phyloP scores from a whole-genome alignment of 352 stramenopile genomes.

The Globisporangium canariense region DNA sequence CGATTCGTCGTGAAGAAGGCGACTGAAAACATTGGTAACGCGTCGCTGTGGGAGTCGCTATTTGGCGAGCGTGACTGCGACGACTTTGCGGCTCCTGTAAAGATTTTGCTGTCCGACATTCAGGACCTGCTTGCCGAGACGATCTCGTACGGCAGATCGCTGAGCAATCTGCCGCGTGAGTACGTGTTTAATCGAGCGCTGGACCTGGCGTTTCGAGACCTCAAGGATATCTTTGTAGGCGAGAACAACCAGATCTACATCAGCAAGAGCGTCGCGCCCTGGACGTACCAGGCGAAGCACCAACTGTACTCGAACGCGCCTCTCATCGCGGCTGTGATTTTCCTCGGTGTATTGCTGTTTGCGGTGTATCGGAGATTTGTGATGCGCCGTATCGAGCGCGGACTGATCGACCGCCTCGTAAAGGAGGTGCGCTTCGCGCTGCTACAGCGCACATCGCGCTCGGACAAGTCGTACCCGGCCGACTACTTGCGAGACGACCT shows the following conservation, averaged over 20 bases:
- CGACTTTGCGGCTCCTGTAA: slow-evolving; percentile 25
- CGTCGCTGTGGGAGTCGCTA: slow-evolving; percentile 28
- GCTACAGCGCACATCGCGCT: slow-evolving; percentile 33
- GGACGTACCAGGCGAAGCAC: slow-evolving; percentile 45
- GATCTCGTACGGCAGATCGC: slow-evolving; percentile 38
- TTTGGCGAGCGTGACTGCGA: slow-evolving; percentile 12
- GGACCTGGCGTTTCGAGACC: slow-evolving; percentile 50
- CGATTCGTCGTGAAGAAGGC: slow-evolving; percentile 40
- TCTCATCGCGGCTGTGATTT: slow-evolving; percentile 34
- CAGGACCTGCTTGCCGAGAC: slow-evolving; percentile 38
- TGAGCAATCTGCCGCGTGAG: slow-evolving; percentile 37
- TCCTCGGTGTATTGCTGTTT: slow-evolving; percentile 24
- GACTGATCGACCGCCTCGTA: slow-evolving; percentile 56
- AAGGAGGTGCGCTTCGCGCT: slow-evolving; percentile 71
- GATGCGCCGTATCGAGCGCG: slow-evolving; percentile 41
- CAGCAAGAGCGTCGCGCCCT: slow-evolving; percentile 40
- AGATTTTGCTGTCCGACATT: slow-evolving; percentile 52
- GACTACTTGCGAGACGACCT: slow-evolving; percentile 62
- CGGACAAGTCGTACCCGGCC: slow-evolving; percentile 46
- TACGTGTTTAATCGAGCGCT: slow-evolving; percentile 65
- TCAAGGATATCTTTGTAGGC: slow-evolving; percentile 51
- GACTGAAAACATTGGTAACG: slow-evolving; percentile 29
- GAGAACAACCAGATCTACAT: slow-evolving; percentile 48
- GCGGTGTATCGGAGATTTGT: slow-evolving; percentile 34
- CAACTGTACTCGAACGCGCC: slow-evolving; percentile 43